These are phyloP conservation scores for Cucurbita argyrosperma DNA, from an alignment of 306 rosid genomes.

Conservation along the genomic window DNA sequence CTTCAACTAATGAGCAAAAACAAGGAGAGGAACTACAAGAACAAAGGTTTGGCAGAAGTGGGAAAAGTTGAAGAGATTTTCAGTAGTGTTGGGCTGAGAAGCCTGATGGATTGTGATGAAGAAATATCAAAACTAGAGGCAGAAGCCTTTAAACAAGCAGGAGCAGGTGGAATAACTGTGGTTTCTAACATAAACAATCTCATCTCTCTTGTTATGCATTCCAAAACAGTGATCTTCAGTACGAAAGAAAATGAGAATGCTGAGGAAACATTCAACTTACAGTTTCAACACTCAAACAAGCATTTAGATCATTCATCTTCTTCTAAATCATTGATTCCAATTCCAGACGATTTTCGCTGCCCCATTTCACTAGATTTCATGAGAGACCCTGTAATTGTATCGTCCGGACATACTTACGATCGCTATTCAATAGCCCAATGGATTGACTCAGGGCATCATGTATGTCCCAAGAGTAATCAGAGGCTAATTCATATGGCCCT, in stretches of 20 bases:
- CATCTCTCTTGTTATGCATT: constrained; percentile 43
- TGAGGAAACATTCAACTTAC: constrained; percentile 25
- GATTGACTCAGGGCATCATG: constrained; percentile 84
- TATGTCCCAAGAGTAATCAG: constrained; percentile 86
- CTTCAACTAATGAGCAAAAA: constrained; percentile 48
- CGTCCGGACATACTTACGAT: constrained; percentile 83
- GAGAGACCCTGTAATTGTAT: constrained; percentile 80
- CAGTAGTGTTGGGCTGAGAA: constrained; percentile 51
- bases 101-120: constrained; percentile 42
- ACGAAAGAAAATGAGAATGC: constrained; percentile 21
- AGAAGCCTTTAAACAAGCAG: constrained; percentile 78
- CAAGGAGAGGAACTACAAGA: constrained; percentile 33
- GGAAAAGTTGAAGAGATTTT: constrained; percentile 42
- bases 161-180: constrained; percentile 71
- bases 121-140: constrained; percentile 65
- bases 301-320: constrained; percentile 34
- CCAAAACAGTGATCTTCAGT: constrained; percentile 48
- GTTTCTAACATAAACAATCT: constrained; percentile 69
- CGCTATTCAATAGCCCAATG: constrained; percentile 64
- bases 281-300: constrained; percentile 15
- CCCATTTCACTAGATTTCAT: constrained; percentile 79
- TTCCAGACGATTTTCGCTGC: constrained; percentile 86
- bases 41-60: constrained; percentile 39
- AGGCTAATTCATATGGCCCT: constrained; percentile 81
- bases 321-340: constrained; percentile 25